A percentile compares a stretch with the other conserved stretches of the same genome.
phyloP scores from a whole-genome alignment of 1,284 basidiomycete species.

The Marasmius sp. region DNA sequence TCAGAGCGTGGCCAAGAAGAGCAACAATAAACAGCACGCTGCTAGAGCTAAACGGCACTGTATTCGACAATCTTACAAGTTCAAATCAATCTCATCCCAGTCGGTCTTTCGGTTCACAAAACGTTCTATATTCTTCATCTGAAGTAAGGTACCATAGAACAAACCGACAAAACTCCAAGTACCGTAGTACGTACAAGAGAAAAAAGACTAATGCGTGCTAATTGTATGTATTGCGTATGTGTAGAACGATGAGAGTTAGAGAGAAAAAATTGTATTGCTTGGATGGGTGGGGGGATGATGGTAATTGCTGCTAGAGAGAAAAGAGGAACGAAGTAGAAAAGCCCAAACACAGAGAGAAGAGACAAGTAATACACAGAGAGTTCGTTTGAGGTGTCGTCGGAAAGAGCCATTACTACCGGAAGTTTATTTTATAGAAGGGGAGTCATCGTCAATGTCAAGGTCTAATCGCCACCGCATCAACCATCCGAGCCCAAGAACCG shows the following conservation, averaged over 20 bases:
- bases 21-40: background rate
- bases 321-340: background rate
- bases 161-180: background rate
- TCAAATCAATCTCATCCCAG: background rate
- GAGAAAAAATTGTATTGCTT: background rate
- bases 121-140: background rate
- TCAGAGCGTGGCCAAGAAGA: too few species aligned
- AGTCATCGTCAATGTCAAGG: background rate
- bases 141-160: background rate
- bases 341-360: background rate
- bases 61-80: background rate
- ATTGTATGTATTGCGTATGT: background rate
- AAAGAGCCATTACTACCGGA: background rate
- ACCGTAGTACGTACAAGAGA: background rate
- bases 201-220: background rate
- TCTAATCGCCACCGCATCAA: background rate
- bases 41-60: too few species aligned
- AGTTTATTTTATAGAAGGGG: background rate
- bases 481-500: background rate
- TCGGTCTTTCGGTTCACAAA: background rate
- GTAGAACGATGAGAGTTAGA: too few species aligned
- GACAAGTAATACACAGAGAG: background rate
- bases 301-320: background rate
- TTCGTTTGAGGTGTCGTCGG: background rate
- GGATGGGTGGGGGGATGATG: background rate